Percentiles rank a stretch among this genome's conserved stretches.
Evolutionary conservation across 2,329 filamentous ascomycete species (phyloP).

Genomic region (Xylariales sp.): DNA sequence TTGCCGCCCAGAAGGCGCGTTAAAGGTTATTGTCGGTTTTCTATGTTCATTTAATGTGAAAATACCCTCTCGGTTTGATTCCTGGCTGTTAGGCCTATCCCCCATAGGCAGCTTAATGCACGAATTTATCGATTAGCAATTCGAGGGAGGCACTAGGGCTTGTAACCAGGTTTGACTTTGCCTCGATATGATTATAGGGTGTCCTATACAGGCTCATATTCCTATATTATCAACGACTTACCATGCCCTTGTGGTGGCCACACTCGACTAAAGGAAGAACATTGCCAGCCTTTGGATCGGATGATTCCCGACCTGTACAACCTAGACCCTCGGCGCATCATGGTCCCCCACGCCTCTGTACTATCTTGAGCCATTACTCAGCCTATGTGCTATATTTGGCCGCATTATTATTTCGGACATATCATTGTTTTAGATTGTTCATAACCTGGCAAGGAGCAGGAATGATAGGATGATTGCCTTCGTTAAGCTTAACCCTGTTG

Average conservation of each 20-base stretch:
- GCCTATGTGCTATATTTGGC: slow-evolving; percentile 14
- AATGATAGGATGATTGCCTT: background rate
- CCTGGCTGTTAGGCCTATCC: slow-evolving; percentile 4
- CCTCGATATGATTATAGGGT: slow-evolving; percentile 27
- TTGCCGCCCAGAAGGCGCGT: slow-evolving; percentile 47
- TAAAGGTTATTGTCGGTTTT: slow-evolving; percentile 24
- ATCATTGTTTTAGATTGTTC: slow-evolving; percentile 8
- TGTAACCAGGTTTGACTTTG: slow-evolving; percentile 12
- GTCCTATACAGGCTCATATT: slow-evolving; percentile 5
- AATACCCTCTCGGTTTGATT: slow-evolving; percentile 5
- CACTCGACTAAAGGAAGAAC: background rate
- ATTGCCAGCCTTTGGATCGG: slow-evolving; percentile 8
- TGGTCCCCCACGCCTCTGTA: slow-evolving; percentile 4
- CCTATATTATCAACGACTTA: slow-evolving; percentile 3
- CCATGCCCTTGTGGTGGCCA: background rate
- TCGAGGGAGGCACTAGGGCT: slow-evolving; percentile 3
- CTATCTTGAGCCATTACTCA: slow-evolving; percentile 3
- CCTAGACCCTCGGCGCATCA: background rate
- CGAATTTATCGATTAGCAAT: slow-evolving; percentile 14
- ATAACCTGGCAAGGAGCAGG: slow-evolving; percentile 4
- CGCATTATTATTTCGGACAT: slow-evolving; percentile 5
- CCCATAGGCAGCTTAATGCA: slow-evolving; percentile 31
- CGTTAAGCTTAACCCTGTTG: background rate
- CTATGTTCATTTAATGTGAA: background rate
- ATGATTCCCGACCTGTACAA: slow-evolving; percentile 3